Evolutionary conservation across 2,329 filamentous ascomycete species (phyloP), one percentile per base, ranked within the genome.

Genomic region (Cordyceps tenuipes): DNA sequence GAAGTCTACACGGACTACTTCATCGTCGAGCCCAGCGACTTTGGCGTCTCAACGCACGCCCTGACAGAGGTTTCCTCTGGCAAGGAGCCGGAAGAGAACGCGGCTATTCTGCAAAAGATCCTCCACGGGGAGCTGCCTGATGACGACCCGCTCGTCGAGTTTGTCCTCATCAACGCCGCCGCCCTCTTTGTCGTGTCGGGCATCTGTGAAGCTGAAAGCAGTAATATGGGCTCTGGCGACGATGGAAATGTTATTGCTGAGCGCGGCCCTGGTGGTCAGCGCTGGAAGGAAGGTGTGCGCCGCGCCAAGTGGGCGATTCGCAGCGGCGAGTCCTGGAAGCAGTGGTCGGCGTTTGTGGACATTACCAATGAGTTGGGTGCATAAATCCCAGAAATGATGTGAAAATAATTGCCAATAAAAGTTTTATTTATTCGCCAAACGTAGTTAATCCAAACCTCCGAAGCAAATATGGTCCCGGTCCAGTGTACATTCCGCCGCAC

Each of bases 281-380:
- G 93, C 68, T 99, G 94, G 94, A 99, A 96, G 77, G 93, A 97
- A 71, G 94, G 93, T 57, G 84, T 97, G 15, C 80, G 93, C 67
- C 82, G 91, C 70, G 94, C 94, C 17, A 85, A 88, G 67, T 95
- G 90, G 89, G 91, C 91, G 12, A 82, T 99, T 52, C 83, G 86
- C 73, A 96, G 90, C 71, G 91, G 93, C 51, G 85, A 87, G 71
- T 90, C 93, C n/a, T 86, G 90, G 79, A 86, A 79, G 70, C 86
- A 91, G 75, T 93, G 94, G 85, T 79, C 86, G 61, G 79, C 80
- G 23, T 97, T 97, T 75, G 91, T 96, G 43, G 83, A 93, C 62
- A 84, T 90, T 39, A 96, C 90, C 10, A 91, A 93, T 68, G 68
- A 72, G 52, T 69, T 79, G 62, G 69, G 63, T 43, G 66, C 48